These are phyloP conservation scores for Chlorella sp. DNA, from an alignment of 139 green algal species.

Conservation along the genomic window DNA sequence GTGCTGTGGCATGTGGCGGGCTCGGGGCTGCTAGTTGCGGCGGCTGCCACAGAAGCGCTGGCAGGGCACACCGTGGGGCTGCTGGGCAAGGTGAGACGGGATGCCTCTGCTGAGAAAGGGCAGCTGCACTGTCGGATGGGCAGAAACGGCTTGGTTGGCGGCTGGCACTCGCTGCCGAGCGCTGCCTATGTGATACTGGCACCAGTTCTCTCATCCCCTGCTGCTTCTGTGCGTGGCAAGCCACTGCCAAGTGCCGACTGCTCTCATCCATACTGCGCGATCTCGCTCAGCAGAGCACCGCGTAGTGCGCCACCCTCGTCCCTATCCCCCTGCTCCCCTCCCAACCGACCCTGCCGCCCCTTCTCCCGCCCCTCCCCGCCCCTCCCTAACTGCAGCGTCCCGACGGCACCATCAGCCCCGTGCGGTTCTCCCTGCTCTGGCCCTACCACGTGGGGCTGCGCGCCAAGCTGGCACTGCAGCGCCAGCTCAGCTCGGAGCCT, in stretches of 20 bases:
- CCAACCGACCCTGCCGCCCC: too few species aligned
- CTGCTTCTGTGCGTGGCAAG: neutral
- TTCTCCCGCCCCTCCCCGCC: neutral
- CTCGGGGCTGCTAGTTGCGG: conserved; percentile 49
- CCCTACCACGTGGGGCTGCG: conserved; percentile 68
- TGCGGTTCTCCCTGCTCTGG: conserved; percentile 49
- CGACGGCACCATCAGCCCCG: conserved; percentile 47
- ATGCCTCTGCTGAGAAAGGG: neutral
- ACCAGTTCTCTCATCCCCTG: neutral
- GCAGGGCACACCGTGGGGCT: conserved; percentile 51
- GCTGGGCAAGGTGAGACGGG: conserved; percentile 58
- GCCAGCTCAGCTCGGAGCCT: conserved; percentile 46
- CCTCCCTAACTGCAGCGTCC: neutral
- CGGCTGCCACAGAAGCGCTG: conserved; percentile 47
- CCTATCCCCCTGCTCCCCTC: too few species aligned
- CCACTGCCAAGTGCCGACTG: too few species aligned
- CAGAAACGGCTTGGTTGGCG: neutral
- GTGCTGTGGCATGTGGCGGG: conserved; percentile 45
- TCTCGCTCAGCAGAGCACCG: too few species aligned
- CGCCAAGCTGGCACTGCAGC: conserved; percentile 60
- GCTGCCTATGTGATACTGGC: neutral
- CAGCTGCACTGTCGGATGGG: neutral
- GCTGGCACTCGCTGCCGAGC: neutral
- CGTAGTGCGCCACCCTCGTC: too few species aligned
- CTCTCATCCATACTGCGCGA: too few species aligned